Base-by-base conservation (phyloP, 306 rosid species). In the Echinosophora koreensis region DNA sequence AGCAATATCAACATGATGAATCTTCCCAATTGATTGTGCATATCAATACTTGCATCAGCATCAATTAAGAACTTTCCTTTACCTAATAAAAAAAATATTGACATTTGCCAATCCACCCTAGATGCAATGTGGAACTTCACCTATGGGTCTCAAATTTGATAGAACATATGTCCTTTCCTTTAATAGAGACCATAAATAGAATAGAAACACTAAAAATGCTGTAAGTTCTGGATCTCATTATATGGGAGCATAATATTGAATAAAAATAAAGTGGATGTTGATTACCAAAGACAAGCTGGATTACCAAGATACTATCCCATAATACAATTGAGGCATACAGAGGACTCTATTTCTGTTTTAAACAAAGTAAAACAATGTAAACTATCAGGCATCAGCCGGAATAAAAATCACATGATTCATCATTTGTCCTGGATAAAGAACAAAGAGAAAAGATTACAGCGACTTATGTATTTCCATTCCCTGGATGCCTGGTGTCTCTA, bases 341-440 rank as follows among this genome's bases (percentile, higher is more conserved):
- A 54, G n/a, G 69, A 47, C 15, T 57, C 17, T 14, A 27, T 39
- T 80, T 71, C 30, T 58, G 66, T 66, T 18, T 30, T 6, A 10
- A 38, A 61, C 37, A 68, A 47, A 51, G 52, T 44, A 39, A 66
- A 58, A 22, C n/a, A 59, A 15, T 4, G 52, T 32, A 44, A 22
- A 5, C 27, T 58, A 61, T 51, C 34, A 60, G 60, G 56, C 76
- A 66, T 65, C 67, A 78, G 39, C 10, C 3, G 10, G 41, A 77
- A 32, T 54, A 37, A 39, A 61, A 47, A 70, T 2, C 62, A 37
- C 39, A 28, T 4, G 14, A 52, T 8, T 41, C 47, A 8, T 54
- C 8, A 41, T 60, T 8, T 28, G 5, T n/a, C 73, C 56, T 62
- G 41, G 52, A 38, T 12, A 52, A 76, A 54, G 66, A 67, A 67